Base-by-base conservation (phyloP, 1,139 yeast genomes). In the Diutina mesorugosa region DNA sequence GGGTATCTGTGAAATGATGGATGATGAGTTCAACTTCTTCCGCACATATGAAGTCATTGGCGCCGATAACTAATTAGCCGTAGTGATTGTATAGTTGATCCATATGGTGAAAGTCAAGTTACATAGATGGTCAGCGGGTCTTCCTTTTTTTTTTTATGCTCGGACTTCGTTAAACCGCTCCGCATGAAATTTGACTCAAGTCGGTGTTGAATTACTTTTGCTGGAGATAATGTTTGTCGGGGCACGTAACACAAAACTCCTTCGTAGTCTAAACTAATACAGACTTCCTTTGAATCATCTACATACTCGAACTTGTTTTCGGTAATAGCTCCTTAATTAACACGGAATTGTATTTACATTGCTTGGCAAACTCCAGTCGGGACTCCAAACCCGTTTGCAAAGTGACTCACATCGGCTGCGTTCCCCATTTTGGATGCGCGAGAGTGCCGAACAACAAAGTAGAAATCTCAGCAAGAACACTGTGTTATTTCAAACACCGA, bases 1-100 rank as follows among this genome's bases (percentile, higher is more conserved):
- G 60, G 87, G 90, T 6, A 81, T 84, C 48, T 78, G 73, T 45
- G 84, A 79, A 45, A 72, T 86, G 72, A 74, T 86, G 77, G 78
- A 76, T 45, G 82, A 80, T 58, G 67, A 78, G 52, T 76, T 82
- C 64, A 68, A 69, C 51, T 80, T 78, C 60, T 72, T 84, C 63
- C 76, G 76, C 61, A 69, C 69, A 55, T 83, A 83, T 62, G 65
- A 74, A 21, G 65, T 74, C 38, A 69, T 65, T 56, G 79, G 79
- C 32, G 64, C 74, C 47, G 79, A 76, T 62, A 74, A 54, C 21
- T 54, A 30, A 29, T n/a, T 12, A 35, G n/a, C 10, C 6, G 14
- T 10, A 35, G 41, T 10, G 14, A 5, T 12, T 35, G 1, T 35
- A 32, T 10, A n/a, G 14, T 5, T 35, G 4, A 35, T n/a, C 4